Conservation (phyloP, 2,329 filamentous ascomycete species). For the Verticillium nonalfalfae region DNA sequence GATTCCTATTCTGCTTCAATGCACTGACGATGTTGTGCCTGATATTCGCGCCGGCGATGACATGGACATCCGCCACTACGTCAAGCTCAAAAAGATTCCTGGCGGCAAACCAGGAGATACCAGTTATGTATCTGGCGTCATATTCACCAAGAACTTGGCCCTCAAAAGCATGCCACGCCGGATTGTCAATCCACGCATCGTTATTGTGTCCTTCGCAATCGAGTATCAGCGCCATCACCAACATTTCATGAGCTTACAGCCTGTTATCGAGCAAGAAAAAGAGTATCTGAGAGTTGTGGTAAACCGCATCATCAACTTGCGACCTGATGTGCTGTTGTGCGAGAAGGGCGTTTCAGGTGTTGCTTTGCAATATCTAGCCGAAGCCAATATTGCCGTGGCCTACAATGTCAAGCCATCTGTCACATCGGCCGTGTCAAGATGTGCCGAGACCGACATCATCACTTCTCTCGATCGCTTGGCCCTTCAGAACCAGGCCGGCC, state of each 20-base stretch:
- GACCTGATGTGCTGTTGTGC: constrained; percentile 81
- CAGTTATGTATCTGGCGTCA: constrained; percentile 91
- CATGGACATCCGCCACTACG: constrained; percentile 95
- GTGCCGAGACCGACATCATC: constrained; percentile 85
- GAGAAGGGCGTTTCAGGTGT: constrained; percentile 90
- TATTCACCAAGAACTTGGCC: constrained; percentile 95
- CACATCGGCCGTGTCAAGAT: constrained; percentile 88
- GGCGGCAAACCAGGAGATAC: constrained; percentile 87
- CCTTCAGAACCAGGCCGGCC: constrained; percentile 67
- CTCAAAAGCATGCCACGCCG: constrained; percentile 92
- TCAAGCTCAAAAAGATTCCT: constrained; percentile 94
- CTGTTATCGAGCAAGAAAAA: constrained; percentile 92
- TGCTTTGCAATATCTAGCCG: constrained; percentile 79
- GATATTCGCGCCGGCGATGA: constrained; percentile 86
- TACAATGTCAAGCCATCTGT: constrained; percentile 97
- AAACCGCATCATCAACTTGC: constrained; percentile 78
- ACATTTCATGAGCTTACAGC: constrained; percentile 97
- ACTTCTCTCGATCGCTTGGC: constrained; percentile 93
- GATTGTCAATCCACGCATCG: constrained; percentile 76
- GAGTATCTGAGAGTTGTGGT: constrained; percentile 91
- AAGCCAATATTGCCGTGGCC: constrained; percentile 85
- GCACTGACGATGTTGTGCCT: constrained; percentile 90
- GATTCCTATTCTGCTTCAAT: constrained; percentile 81
- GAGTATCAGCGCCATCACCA: constrained; percentile 87
- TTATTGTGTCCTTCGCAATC: constrained; percentile 90